phyloP scores from a whole-genome alignment of 805 yeast genomes.

The Candida awuae region DNA sequence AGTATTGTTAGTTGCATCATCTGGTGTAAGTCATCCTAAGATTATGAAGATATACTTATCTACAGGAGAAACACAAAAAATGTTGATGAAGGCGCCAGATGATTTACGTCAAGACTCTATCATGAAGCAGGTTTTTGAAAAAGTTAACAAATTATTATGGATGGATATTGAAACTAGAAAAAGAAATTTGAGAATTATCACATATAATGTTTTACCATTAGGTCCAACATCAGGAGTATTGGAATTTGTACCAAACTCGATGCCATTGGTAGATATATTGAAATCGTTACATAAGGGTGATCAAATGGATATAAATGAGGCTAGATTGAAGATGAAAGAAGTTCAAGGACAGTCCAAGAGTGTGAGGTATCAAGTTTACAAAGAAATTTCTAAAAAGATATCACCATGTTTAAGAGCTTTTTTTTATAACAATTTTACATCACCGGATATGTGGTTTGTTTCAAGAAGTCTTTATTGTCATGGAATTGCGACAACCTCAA shows the following conservation, averaged over 20 bases:
- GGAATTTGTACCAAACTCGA: slow-evolving; percentile 78
- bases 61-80: slow-evolving; percentile 50
- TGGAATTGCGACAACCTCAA: slow-evolving; percentile 78
- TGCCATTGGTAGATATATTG: slow-evolving; percentile 61
- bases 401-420: slow-evolving; percentile 64
- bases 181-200: slow-evolving; percentile 57
- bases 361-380: slow-evolving; percentile 39
- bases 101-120: slow-evolving; percentile 93
- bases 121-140: slow-evolving; percentile 93
- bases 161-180: slow-evolving; percentile 48
- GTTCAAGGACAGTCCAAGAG: slow-evolving; percentile 39
- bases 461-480: slow-evolving; percentile 58
- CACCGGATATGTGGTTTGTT: slow-evolving; percentile 68
- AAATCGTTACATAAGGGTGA: slow-evolving; percentile 55
- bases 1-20: slow-evolving; percentile 51
- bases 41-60: slow-evolving; percentile 49
- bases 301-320: slow-evolving; percentile 41
- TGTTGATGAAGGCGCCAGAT: slow-evolving; percentile 78
- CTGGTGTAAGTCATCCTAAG: slow-evolving; percentile 87
- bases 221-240: slow-evolving; percentile 84
- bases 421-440: slow-evolving; percentile 57
- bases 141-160: slow-evolving; percentile 62
- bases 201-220: slow-evolving; percentile 84
- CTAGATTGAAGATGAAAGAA: slow-evolving; percentile 56
- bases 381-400: slow-evolving; percentile 40